Base-by-base conservation (phyloP, 169 alveolate species). In the Plasmodium gonderi region DNA sequence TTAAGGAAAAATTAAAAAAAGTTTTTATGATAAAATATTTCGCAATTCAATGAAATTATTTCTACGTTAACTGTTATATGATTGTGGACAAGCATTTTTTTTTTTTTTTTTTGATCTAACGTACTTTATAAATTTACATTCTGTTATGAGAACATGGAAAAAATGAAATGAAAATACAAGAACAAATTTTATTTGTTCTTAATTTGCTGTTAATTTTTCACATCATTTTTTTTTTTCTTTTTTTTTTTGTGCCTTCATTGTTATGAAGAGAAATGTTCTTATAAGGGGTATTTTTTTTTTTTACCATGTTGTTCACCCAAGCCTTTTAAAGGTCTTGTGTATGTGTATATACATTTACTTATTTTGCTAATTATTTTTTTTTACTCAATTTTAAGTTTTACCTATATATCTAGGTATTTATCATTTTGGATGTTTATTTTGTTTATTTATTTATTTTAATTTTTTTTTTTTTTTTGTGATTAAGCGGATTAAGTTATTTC, bases 41-140 rank as follows among this genome's bases (percentile, higher is more conserved):
- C 31, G 26, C 2, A 60, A 23, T 60, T 60, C 72, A 60, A 60
- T 60, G 72, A 60, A 60, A 60, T 60, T 60, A 60, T 60, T 60
- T 60, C 36, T 60, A 36, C 26, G 72, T 60, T 60, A 60, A 36
- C 9, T 60, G 17, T 60, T 60, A 23, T 36, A 36, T 20, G 33
- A 12, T 36, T 60, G 72, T 60, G 72, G 72, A 60, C 72, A 60
- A 36, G 72, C 72, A 23, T n/a, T 60, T 60, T 60, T 60, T 60
- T 51, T n/a, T 49, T 49, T 51, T 51, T 60, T 60, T 60, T 60
- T 60, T 60, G 72, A 60, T 60, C 36, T 60, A 60, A 60, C 38
- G 33, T 60, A 60, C 69, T 60, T 60, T 60, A 36, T 60, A 23
- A 60, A 60, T 60, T 23, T 60, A 60, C 31, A 60, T 60, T 60